Base-by-base conservation (phyloP, 1,284 basidiomycete genomes). In the Stygiomarasmius scandens region DNA sequence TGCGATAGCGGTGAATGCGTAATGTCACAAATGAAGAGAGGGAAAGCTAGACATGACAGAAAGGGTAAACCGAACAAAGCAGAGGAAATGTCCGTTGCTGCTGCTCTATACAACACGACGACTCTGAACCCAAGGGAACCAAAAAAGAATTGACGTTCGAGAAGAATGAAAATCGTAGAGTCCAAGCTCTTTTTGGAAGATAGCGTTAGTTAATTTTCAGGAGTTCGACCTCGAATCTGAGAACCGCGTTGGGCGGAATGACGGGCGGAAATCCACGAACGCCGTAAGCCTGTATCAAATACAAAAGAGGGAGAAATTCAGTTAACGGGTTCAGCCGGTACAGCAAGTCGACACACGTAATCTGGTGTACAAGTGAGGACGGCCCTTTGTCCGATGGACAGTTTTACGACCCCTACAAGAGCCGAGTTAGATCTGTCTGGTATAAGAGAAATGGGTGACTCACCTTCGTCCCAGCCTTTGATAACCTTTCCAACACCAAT, bases 381-480 rank as follows among this genome's bases (percentile, higher is more conserved):
- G 46, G 92, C 93, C 74, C 90, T 93, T 74, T 91, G 72, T 61
- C 91, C 91, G 38, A 92, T 46, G 23, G 91, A 93, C 63, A 93
- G 73, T 76, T 90, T 80, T n/a, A 80, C 83, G 32, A 94, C 89
- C 56, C 86, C 89, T 92, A 55, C 34, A 34, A 53, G 54, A 14
- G 16, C 54, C 44, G 51, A 44, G 41, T 27, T 38, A 49, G 49
- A 14, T 29, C 46, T 10, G 16, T 16, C 20, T 20, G 24, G 19
- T 38, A 19, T 38, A n/a, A 32, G 45, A n/a, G n/a, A n/a, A n/a
- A n/a, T n/a, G n/a, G n/a, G 14, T 16, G 41, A 75, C 80, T 69
- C 67, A 91, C 93, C 92, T 74, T 94, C 92, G 69, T 95, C 93
- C 93, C 93, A 95, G 45, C 93, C 93, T 71, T 82, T 87, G 76